Evolutionary conservation across 805 yeast genomes (phyloP), one percentile per base, ranked within the genome.

Genomic region (Danielia oregonensis): DNA sequence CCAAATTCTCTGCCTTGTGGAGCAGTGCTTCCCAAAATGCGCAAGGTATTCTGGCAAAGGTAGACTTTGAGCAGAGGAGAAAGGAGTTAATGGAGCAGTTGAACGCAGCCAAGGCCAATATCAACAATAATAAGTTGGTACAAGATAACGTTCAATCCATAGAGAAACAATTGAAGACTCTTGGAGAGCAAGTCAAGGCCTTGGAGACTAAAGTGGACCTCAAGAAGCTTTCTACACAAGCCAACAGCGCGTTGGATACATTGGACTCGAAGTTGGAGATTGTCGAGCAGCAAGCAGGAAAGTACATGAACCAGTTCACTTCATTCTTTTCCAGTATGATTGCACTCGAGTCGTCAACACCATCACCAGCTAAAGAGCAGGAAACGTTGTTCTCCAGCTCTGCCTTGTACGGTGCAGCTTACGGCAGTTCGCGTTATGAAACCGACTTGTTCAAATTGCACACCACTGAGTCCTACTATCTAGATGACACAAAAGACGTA

Each of bases 261-360:
- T 68, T 89, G 40, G 97, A 88, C 55, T 62, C 74, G 6, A 43
- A 79, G 46, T 65, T 89, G 29, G 95, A 85, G 46, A 67, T 68
- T 34, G 79, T 86, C 6, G 96, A 89, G 54, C 74, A 72, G 33
- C 59, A 70, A 21, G 89, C 95, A 0, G 74, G 81, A 1, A 64
- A 65, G n/a, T 78, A 74, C 48, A 76, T 78, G 12, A 55, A 63
- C 26, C 76, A 70, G 49, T 65, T 83, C 36, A 74, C 86, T n/a
- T 68, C 75, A 5, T 72, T 79, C 39, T 65, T 83, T 30, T 51
- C 67, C 12, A 56, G 52, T 16, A 56, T 66, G n/a, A 62, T 65
- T 4, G 43, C 57, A 2, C 48, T 65, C 2, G 45, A 42, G n/a
- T 4, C 29, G 7, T 12, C 29, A 5, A 50, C 53, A 6, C 6